Conservation (phyloP, 2,329 filamentous ascomycete species). For the Penicillium expansum region DNA sequence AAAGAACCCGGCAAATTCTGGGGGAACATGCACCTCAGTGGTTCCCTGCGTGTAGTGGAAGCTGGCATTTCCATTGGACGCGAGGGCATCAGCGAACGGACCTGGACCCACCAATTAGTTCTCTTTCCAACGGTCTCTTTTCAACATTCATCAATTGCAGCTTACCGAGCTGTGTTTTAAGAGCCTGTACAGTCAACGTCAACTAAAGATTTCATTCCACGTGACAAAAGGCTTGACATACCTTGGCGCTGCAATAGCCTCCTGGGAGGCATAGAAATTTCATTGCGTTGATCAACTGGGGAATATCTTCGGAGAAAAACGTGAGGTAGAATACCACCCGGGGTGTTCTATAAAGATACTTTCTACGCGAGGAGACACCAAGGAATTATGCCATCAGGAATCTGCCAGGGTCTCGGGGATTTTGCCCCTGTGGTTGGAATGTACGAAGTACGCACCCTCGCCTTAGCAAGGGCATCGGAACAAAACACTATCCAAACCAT, state of each 20-base stretch:
- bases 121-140: neutral
- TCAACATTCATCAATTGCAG: neutral
- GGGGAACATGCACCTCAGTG: slow-evolving; percentile 10
- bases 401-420: slow-evolving; percentile 8
- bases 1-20: slow-evolving; percentile 19
- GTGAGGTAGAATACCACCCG: neutral
- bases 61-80: slow-evolving; percentile 10
- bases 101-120: slow-evolving; percentile 9
- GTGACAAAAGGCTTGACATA: slow-evolving; percentile 5
- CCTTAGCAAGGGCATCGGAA: slow-evolving; percentile 20
- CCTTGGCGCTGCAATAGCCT: slow-evolving; percentile 21
- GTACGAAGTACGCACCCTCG: slow-evolving; percentile 15
- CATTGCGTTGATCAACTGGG: slow-evolving; percentile 10
- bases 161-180: slow-evolving; percentile 21
- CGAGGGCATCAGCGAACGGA: slow-evolving; percentile 17
- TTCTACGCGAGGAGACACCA: neutral
- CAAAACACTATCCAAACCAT: neutral
- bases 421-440: slow-evolving; percentile 20
- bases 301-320: neutral
- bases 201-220: neutral
- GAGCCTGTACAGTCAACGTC: slow-evolving; percentile 7
- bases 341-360: slow-evolving; percentile 1
- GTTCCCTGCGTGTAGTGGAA: slow-evolving; percentile 21
- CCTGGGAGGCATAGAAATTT: slow-evolving; percentile 24
- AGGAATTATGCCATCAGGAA: slow-evolving; percentile 3